Base-by-base conservation (phyloP, 257 asterid genomes). In the Gentiana dahurica region DNA sequence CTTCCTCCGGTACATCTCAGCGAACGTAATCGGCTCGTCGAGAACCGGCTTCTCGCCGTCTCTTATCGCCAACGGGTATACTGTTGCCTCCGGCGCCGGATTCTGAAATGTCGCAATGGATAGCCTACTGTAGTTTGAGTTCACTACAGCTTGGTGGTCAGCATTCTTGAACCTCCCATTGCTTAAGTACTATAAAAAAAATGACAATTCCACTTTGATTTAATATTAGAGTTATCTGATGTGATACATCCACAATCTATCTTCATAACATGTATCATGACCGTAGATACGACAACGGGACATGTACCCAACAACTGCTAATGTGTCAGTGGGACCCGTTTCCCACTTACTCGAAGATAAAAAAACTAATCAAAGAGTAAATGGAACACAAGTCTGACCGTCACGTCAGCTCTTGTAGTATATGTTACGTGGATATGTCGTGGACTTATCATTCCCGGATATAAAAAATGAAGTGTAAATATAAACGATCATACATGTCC, bases 141-240 rank as follows among this genome's bases (percentile, higher is more conserved):
- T 91, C 67, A 91, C 97, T 1, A 78, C 97, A 0, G 84, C 98
- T 61, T 80, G 98, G 49, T 91, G 97, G 54, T 91, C 97, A 1
- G 97, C 98, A 8, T 81, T 87, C 84, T 83, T 88, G 76, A 91
- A 91, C 77, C 98, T 73, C 67, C 98, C 98, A 34, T 91, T 87
- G 74, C 98, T 91, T 44, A 91, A 57, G 43, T 70, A 91, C 97
- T 89, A 67, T 38, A 44, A 59, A 53, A 8, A 32, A 37, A 34
- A 24, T 24, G 24, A 24, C 0, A 24, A 48, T 3, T 5, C 10
- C 15, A 24, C 24, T 24, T 41, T 10, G 9, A 41, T 5, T 41
- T 41, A 41, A 3, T 41, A 3, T 2, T 41, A 5, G 46, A 41
- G 46, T 41, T 2, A 4, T 0, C 24, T 24, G 24, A 24, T 24